Evolutionary conservation across 164 flowering plant genomes (phyloP), one percentile per base, ranked within the genome.

Genomic region (Cinnamomum micranthum): DNA sequence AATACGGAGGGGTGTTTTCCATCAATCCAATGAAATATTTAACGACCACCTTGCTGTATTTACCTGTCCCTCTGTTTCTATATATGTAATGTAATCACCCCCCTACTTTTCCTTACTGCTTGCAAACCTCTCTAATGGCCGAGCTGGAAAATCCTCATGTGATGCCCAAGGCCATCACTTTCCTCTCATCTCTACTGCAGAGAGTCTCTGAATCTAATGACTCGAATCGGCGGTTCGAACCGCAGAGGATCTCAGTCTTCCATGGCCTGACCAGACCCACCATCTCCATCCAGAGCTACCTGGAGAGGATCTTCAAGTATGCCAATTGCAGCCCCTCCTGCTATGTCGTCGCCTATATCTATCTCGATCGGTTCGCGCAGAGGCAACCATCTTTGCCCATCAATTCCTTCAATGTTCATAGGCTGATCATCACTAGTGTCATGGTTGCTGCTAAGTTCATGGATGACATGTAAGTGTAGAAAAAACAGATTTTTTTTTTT

Each of bases 291-390:
- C 76, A 79, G 35, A 81, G 82, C 70, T 90, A 90, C 66, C 55
- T 91, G 6, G 89, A 86, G 71, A 84, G 96, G 77, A 89, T 90
- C 72, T 89, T 83, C 81, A 88, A 81, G 85, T 93, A 93, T 77
- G 82, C 88, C 0, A 79, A 79, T 51, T 91, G 95, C 81, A 88
- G 93, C 79, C 81, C 89, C 6, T 90, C 90, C 51, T 90, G 95
- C 76, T 88, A 80, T 64, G 80, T 88, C 25, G 80, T 85, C 2
- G 94, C 92, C 3, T 87, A 87, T 62, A 77, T 90, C 27, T 91
- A 91, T 75, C 84, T 90, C 2, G 87, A 87, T 63, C 81, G 90
- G 71, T 90, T 85, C 24, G 71, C 77, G 17, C 81, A 78, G 64
- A 65, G 73, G 23, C 86, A 87, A 50, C 90, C 86, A 9, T 66